phyloP scores from a whole-genome alignment of 495 filamentous ascomycete species.

The Penicillium goetzii region DNA sequence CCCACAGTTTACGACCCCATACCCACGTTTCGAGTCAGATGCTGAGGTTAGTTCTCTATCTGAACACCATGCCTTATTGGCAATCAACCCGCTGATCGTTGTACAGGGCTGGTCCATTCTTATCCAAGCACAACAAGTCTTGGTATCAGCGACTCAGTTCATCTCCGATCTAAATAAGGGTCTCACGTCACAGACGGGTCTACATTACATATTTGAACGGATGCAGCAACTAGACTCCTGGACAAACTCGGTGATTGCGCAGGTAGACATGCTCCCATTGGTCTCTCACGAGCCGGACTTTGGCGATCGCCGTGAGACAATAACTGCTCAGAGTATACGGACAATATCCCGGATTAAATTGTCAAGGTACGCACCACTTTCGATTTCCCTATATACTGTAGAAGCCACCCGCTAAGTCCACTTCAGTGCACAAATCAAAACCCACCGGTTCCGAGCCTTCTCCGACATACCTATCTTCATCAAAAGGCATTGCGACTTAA shows the following conservation, averaged over 20 bases:
- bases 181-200: constrained; percentile 39
- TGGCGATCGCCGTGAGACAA: constrained; percentile 48
- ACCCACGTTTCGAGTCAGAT: constrained; percentile 56
- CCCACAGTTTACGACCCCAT: constrained; percentile 59
- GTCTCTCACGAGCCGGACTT: constrained; percentile 43
- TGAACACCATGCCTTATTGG: not conserved
- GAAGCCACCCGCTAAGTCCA: not conserved
- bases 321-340: constrained; percentile 54
- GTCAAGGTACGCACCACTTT: constrained; percentile 48
- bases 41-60: constrained; percentile 48
- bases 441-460: constrained; percentile 63
- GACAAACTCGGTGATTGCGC: constrained; percentile 51
- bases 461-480: constrained; percentile 63
- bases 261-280: constrained; percentile 49
- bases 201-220: constrained; percentile 53
- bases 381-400: not conserved
- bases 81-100: constrained; percentile 16
- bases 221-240: constrained; percentile 60
- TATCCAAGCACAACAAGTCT: constrained; percentile 60
- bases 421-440: constrained; percentile 61
- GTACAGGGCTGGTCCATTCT: constrained; percentile 57
- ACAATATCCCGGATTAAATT: constrained; percentile 61
- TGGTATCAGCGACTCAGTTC: constrained; percentile 60
- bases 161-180: constrained; percentile 55
- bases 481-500: constrained; percentile 61